phyloP scores from a whole-genome alignment of 768 basidiomycete species.

The Termitomyces sp. region DNA sequence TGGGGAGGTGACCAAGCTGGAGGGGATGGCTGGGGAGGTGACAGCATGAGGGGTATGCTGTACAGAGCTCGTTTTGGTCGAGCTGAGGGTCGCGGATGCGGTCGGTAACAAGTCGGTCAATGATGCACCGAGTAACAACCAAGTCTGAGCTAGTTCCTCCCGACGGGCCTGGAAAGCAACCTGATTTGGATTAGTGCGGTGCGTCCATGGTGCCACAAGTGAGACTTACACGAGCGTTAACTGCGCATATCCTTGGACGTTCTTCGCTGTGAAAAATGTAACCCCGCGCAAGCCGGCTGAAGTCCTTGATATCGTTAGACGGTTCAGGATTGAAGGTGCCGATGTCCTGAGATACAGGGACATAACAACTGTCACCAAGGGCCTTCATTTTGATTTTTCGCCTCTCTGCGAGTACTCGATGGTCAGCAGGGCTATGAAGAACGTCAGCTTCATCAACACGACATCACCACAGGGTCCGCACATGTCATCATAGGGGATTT shows the following conservation, averaged over 20 bases:
- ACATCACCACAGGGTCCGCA: constrained; percentile 26
- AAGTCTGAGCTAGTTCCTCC: constrained; percentile 55
- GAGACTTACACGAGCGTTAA: constrained; percentile 52
- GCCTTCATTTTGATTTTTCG: constrained; percentile 44
- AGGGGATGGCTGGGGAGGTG: constrained; percentile 41
- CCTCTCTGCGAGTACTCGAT: constrained; percentile 27
- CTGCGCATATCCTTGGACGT: constrained; percentile 44
- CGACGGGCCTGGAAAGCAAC: constrained; percentile 58
- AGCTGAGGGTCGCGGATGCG: constrained; percentile 20
- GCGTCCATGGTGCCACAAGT: neutral
- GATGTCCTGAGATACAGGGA: constrained; percentile 52
- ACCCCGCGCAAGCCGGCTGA: constrained; percentile 58
- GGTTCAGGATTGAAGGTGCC: constrained; percentile 42
- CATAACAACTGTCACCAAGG: constrained; percentile 53
- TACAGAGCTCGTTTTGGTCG: constrained; percentile 7
- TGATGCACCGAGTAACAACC: constrained; percentile 61
- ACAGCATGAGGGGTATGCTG: constrained; percentile 24
- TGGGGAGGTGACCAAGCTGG: constrained; percentile 33
- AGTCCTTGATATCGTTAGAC: constrained; percentile 41
- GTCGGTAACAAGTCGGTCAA: constrained; percentile 47
- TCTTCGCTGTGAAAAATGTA: constrained; percentile 55
- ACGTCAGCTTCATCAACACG: neutral
- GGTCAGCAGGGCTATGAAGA: constrained; percentile 33
- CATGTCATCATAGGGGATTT: constrained; percentile 82
- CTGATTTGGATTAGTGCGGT: constrained; percentile 26